Base-by-base conservation (phyloP, 1,284 basidiomycete species). In the Trametes polyzona region DNA sequence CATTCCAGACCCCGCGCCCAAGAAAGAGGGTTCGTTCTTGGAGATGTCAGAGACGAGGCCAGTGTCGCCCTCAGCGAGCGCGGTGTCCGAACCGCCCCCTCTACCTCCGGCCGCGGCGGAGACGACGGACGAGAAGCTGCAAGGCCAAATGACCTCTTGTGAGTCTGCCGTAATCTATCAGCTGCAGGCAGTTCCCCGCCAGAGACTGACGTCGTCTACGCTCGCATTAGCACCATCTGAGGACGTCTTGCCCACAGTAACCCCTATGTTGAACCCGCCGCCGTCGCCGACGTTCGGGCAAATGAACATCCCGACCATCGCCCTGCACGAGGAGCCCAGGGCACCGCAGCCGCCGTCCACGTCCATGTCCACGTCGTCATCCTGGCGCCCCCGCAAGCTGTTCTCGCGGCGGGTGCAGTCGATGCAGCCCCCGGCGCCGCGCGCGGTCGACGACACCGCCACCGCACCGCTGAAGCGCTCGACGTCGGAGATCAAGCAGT, bases 31-130 rank as follows among this genome's bases (percentile, higher is more conserved):
- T 29, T 71, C 70, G 41, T 71, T 72, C 58, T 55, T 72, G 19
- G 69, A 70, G 40, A 52, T 70, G 55, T 48, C 61, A 14, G 65
- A 66, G 32, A 70, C 69, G 4, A 49, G 67, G 26, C 68, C 70
- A 2, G 62, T 58, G 6, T 66, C 69, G 11, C 65, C 68, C 1
- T 47, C 61, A 16, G 53, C 48, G 7, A 36, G 39, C 23, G 36
- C 63, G 2, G 43, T 41, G 16, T 19, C 63, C 11, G 56, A 54
- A 21, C 48, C 33, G 35, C 63, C 53, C 29, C 62, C 66, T 17
- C 47, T 59, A 0, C 65, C 68, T 7, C 57, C 63, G 1, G 21
- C 46, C 12, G 11, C 41, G 1, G 14, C 21, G 3, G 37, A 40
- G 39, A 40, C 1, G 8, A 19, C 33, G 30, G 42, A 17, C 39